phyloP scores from a whole-genome alignment of 257 asterid genomes.

The Solanum dulcamara region DNA sequence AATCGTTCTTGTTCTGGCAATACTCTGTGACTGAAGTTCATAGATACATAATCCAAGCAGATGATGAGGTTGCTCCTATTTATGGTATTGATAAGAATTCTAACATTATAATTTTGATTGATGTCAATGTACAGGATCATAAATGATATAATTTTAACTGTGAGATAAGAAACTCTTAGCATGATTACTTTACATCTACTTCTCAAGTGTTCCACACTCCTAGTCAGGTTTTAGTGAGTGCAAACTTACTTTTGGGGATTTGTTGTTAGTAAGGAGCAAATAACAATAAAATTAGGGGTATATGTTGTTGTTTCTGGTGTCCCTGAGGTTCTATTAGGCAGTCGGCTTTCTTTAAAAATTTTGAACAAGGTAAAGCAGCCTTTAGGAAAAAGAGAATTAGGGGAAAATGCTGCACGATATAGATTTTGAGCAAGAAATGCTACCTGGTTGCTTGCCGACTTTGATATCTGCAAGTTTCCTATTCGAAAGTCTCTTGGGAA shows the following conservation, averaged over 20 bases:
- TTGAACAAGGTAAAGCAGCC: neutral
- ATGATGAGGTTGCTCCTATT: neutral
- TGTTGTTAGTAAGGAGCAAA: neutral
- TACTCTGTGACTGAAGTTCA: neutral
- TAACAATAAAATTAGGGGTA: neutral
- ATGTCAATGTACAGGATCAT: neutral
- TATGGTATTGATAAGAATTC: neutral
- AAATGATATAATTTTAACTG: neutral
- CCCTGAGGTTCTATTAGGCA: neutral
- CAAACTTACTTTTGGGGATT: neutral
- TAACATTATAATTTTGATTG: neutral
- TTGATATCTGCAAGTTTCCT: conserved; percentile 33
- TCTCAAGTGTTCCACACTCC: neutral
- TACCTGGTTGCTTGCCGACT: conserved; percentile 50
- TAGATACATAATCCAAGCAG: neutral
- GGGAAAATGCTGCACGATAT: neutral
- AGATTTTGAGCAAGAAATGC: neutral
- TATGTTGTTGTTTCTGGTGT: neutral
- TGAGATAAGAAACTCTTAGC: neutral
- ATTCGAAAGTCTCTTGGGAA: conserved; percentile 25
- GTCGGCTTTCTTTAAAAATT: neutral
- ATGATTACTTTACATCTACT: neutral
- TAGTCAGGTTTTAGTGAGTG: neutral
- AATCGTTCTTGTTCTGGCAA: neutral
- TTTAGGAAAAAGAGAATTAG: neutral